A percentile compares a stretch with the other conserved stretches of the same genome.
Conservation (phyloP, 2,329 filamentous ascomycete genomes). For the Harringtonia aguacate region DNA sequence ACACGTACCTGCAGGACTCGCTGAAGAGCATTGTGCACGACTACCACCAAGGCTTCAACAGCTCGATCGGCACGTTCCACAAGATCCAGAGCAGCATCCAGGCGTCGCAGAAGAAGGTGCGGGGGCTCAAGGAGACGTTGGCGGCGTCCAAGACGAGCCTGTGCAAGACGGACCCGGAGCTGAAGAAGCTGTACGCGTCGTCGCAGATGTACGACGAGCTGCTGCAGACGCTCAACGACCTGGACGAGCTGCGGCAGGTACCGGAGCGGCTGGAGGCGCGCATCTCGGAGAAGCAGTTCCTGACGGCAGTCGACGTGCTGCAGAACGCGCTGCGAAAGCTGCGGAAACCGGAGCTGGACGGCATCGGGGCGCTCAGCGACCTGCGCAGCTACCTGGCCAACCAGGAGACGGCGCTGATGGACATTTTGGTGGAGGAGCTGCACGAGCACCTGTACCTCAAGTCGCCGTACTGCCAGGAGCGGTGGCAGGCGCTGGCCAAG, state of each 20-base stretch:
- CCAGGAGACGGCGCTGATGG: conserved; percentile 83
- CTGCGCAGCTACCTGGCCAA: conserved; percentile 81
- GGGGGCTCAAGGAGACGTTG: conserved; percentile 73
- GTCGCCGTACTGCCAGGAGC: conserved; percentile 91
- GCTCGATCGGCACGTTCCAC: conserved; percentile 96
- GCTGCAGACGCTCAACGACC: conserved; percentile 68
- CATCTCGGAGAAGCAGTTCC: conserved; percentile 91
- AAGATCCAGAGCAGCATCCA: conserved; percentile 95
- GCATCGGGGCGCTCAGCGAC: conserved; percentile 80
- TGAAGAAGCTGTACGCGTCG: conserved; percentile 77
- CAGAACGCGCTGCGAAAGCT: conserved; percentile 79
- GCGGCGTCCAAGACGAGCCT: conserved; percentile 70
- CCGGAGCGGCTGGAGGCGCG: conserved; percentile 88
- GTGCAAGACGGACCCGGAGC: conserved; percentile 75
- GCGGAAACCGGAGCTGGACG: conserved; percentile 78
- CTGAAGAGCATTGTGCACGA: conserved; percentile 95
- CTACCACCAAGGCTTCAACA: conserved; percentile 98
- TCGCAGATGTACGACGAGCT: conserved; percentile 88
- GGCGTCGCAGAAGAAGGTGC: conserved; percentile 74
- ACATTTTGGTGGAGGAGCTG: conserved; percentile 93
- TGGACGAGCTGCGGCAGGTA: conserved; percentile 80
- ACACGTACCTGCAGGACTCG: conserved; percentile 81
- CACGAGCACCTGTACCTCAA: conserved; percentile 97
- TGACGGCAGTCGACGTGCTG: conserved; percentile 84
- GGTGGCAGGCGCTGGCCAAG: conserved; percentile 78